These are phyloP conservation scores for Agapanthus africanus DNA, from an alignment of 106 monocot species.

Conservation along the genomic window DNA sequence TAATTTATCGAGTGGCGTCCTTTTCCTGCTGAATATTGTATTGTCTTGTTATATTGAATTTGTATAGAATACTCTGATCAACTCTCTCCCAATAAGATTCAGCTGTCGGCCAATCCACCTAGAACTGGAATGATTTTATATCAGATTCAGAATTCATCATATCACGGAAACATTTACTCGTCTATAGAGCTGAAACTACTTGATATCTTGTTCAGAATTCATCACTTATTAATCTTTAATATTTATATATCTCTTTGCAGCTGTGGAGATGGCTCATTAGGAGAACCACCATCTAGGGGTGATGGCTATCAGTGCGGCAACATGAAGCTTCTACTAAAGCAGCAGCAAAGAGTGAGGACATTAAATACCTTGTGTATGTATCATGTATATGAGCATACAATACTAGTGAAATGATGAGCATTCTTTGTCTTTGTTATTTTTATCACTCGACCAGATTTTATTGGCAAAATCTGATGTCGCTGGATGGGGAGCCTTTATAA, in stretches of 20 bases:
- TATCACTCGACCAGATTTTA: conserved; percentile 48
- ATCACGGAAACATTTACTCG: too few species aligned
- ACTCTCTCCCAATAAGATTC: neutral
- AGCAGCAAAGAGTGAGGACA: conserved; percentile 66
- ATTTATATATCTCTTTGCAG: conserved; percentile 40
- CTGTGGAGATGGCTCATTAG: conserved; percentile 89
- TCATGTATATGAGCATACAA: neutral
- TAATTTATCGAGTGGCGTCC: neutral
- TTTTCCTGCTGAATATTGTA: too few species aligned
- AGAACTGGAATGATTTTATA: neutral
- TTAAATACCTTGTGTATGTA: neutral
- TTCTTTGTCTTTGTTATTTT: conserved; percentile 9
- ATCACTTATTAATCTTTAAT: neutral
- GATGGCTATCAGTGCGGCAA: conserved; percentile 98
- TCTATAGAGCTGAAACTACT: too few species aligned
- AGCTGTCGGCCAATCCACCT: neutral
- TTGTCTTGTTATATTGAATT: neutral
- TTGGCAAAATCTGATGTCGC: conserved; percentile 89
- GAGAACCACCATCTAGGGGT: conserved; percentile 56
- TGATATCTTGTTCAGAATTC: neutral
- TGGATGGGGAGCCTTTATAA: conserved; percentile 99
- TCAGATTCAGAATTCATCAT: conserved; percentile 5
- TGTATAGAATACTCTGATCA: neutral
- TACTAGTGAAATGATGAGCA: neutral
- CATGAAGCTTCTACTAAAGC: conserved; percentile 96